phyloP scores from a whole-genome alignment of 352 stramenopile species.

The Globisporangium splendens region DNA sequence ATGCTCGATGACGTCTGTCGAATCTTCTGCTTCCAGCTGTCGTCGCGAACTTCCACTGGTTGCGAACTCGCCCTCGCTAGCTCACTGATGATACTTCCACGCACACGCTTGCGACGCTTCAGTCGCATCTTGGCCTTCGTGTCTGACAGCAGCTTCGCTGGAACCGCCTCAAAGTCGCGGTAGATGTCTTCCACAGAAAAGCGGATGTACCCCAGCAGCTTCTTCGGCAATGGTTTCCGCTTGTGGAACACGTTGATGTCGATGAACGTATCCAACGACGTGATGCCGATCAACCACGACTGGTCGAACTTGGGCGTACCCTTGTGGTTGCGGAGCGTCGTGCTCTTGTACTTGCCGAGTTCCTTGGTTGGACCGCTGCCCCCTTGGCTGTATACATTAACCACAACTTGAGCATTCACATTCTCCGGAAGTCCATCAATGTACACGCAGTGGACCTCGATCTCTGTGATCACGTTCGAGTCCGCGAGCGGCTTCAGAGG shows the following conservation, averaged over 20 bases:
- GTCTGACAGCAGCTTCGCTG: constrained; percentile 65
- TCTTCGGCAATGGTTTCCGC: constrained; percentile 81
- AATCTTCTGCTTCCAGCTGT: constrained; percentile 65
- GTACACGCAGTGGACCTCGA: constrained; percentile 75
- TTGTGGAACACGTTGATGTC: constrained; percentile 83
- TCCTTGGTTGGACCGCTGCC: constrained; percentile 41
- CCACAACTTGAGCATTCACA: constrained; percentile 63
- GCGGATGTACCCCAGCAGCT: constrained; percentile 61
- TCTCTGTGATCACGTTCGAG: constrained; percentile 84
- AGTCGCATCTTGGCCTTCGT: constrained; percentile 68
- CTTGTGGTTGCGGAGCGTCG: constrained; percentile 52
- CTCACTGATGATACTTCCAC: constrained; percentile 76
- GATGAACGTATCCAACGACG: constrained; percentile 72
- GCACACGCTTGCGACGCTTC: constrained; percentile 76
- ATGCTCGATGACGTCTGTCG: constrained; percentile 31
- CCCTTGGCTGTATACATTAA: constrained; percentile 57
- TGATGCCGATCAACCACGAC: constrained; percentile 77
- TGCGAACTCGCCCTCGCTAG: constrained; percentile 34
- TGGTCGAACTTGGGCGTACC: constrained; percentile 74
- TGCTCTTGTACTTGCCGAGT: constrained; percentile 67
- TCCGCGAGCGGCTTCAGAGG: constrained; percentile 73
- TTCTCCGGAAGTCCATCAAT: constrained; percentile 69
- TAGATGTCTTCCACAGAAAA: constrained; percentile 87
- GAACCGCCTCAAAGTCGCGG: constrained; percentile 71
- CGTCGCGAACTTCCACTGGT: constrained; percentile 56